Percentiles rank a stretch among this genome's conserved stretches.
These are phyloP conservation scores for Blastobotrys illinoisensis DNA, from an alignment of 1,139 yeast genomes.

Conservation along the genomic window DNA sequence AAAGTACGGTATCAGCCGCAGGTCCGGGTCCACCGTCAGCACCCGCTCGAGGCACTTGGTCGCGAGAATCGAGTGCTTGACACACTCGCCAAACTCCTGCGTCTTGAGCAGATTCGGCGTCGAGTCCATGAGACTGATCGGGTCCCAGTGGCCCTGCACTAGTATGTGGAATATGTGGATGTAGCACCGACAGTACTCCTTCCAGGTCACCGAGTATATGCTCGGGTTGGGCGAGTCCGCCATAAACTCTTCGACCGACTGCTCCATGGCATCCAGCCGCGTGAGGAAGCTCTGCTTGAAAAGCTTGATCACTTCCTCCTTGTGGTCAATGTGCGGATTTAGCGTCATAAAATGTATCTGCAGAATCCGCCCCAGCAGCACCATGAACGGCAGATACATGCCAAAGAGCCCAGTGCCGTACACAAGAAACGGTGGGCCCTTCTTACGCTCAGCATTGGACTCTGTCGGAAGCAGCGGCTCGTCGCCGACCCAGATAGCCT, in stretches of 20 bases:
- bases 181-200: constrained; percentile 21
- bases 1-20: constrained; percentile 28
- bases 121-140: constrained; percentile 17
- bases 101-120: constrained; percentile 15
- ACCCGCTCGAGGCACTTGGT: constrained; percentile 25
- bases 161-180: constrained; percentile 22
- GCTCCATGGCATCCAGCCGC: constrained; percentile 4
- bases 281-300: not conserved
- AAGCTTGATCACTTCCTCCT: constrained; percentile 2
- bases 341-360: constrained; percentile 16
- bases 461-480: constrained; percentile 20
- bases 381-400: constrained; percentile 20
- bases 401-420: constrained; percentile 19
- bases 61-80: constrained; percentile 25
- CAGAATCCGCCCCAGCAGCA: constrained; percentile 17
- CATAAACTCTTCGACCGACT: constrained; percentile 10
- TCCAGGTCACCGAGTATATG: constrained; percentile 19
- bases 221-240: constrained; percentile 7
- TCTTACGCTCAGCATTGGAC: constrained; percentile 16
- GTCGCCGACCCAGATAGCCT: constrained; percentile 30
- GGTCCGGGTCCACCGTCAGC: constrained; percentile 25
- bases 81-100: constrained; percentile 21
- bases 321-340: constrained; percentile 1
- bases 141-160: constrained; percentile 23
- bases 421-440: constrained; percentile 11